These are phyloP conservation scores for Effrenium voratum DNA, from an alignment of 73 alveolate genomes.

Conservation along the genomic window DNA sequence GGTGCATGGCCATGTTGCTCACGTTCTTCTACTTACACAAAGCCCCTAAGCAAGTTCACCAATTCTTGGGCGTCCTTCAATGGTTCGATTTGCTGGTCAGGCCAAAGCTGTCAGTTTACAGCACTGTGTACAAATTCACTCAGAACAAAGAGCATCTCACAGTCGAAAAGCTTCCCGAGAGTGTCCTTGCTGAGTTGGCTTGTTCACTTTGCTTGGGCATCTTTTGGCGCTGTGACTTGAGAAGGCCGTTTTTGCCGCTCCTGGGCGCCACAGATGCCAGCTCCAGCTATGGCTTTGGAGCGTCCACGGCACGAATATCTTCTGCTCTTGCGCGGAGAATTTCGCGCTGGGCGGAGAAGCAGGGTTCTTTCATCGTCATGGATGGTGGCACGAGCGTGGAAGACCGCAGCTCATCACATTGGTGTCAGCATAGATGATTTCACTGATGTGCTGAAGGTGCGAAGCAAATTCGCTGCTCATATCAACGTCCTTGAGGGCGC, in stretches of 20 bases:
- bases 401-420: not conserved
- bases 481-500: slow-evolving; percentile 55
- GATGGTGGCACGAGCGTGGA: slow-evolving; percentile 8
- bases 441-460: slow-evolving; percentile 33
- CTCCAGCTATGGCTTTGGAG: slow-evolving; percentile 9
- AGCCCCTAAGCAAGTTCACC: slow-evolving; percentile 11
- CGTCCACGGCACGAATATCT: not conserved
- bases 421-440: not conserved
- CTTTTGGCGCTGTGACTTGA: slow-evolving; percentile 37
- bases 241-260: slow-evolving; percentile 23
- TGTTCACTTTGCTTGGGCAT: slow-evolving; percentile 32
- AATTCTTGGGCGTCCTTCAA: slow-evolving; percentile 25
- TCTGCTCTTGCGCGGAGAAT: not conserved
- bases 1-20: slow-evolving; percentile 26
- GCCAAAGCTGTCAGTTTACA: slow-evolving; percentile 54
- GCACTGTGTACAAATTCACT: not conserved
- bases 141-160: too few relatives aligned
- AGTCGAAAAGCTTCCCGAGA: not conserved
- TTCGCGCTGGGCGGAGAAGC: slow-evolving; percentile 48
- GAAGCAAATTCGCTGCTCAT: slow-evolving; percentile 20
- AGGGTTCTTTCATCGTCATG: slow-evolving; percentile 47
- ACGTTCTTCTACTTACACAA: not conserved
- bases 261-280: slow-evolving; percentile 52
- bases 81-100: slow-evolving; percentile 34
- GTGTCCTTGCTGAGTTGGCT: slow-evolving; percentile 32